Evolutionary conservation across 2,329 filamentous ascomycete genomes (phyloP).

Genomic region (Malbranchea cinnamomea): DNA sequence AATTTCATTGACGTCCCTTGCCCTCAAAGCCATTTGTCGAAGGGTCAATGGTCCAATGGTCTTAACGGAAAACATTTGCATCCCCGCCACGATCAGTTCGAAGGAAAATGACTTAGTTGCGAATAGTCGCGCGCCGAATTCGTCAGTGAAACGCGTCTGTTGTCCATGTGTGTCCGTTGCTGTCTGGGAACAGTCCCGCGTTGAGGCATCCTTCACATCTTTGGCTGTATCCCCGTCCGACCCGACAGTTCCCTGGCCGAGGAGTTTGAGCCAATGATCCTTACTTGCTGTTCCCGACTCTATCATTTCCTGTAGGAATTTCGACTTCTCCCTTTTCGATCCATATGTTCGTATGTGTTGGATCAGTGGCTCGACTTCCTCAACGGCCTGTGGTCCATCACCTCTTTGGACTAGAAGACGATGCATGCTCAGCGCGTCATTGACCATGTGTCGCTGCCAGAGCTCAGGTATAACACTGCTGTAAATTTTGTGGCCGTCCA

Average conservation of each 20-base stretch:
- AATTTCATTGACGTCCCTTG: slow-evolving; percentile 42
- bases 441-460: slow-evolving; percentile 21
- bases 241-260: not conserved
- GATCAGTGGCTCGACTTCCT: slow-evolving; percentile 27
- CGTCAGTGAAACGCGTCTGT: slow-evolving; percentile 43
- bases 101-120: slow-evolving; percentile 60
- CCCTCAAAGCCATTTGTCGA: slow-evolving; percentile 59
- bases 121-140: slow-evolving; percentile 65
- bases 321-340: slow-evolving; percentile 6
- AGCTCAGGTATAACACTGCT: slow-evolving; percentile 27
- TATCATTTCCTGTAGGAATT: slow-evolving; percentile 7
- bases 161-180: slow-evolving; percentile 17
- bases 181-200: not conserved
- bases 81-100: slow-evolving; percentile 54
- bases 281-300: slow-evolving; percentile 5
- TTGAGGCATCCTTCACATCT: not conserved
- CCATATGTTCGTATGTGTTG: slow-evolving; percentile 22
- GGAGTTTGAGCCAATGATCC: not conserved
- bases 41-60: slow-evolving; percentile 61
- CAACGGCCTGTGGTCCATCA: slow-evolving; percentile 27
- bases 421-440: slow-evolving; percentile 33
- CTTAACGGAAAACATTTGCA: slow-evolving; percentile 55
- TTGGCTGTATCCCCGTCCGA: not conserved
- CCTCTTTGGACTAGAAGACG: slow-evolving; percentile 24
- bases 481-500: slow-evolving; percentile 28